Base-by-base conservation (phyloP, 140 eudicot genomes). In the Ambrosia hybrid region DNA sequence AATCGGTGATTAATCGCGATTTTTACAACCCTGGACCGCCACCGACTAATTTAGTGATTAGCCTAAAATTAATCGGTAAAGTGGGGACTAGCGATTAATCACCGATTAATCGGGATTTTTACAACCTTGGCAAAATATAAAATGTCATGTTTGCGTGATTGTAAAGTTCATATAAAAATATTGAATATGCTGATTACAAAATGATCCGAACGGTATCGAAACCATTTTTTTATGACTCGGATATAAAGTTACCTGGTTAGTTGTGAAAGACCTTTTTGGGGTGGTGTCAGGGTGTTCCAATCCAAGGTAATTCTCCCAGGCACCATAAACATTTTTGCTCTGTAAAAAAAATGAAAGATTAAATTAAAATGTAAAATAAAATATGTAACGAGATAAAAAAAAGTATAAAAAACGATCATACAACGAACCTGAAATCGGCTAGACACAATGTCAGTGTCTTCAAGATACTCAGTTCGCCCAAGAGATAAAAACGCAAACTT, bases 231-330 rank as follows among this genome's bases (percentile, higher is more conserved):
- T 6, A 3, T 56, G 34, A 57, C 12, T 8, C 11, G 8, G 37
- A 57, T 33, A 15, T 59, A 14, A 34, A 2, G 30, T 43, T 79
- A 85, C 96, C 96, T 87, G 96, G 66, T 82, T 84, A 9, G 95
- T 79, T n/a, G 86, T 57, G 66, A 80, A 81, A 0, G 94, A 67
- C 76, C 96, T 87, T 71, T 85, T 87, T 9, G 91, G 96, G 68
- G 86, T 75, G 26, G 83, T 83, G 68, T 90, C 89, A 1, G 94
- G 69, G 82, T 90, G 94, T 71, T 90, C 96, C 77, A 90, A 70
- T 63, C 96, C 96, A 71, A 90, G 88, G 87, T 85, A 90, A 81
- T 87, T 94, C 83, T 87, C 95, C 96, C 96, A 90, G 34, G 96
- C 94, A 45, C 96, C 94, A 77, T 87, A 90, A 51, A 83, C 96